These are phyloP conservation scores for Polytrichum formosum DNA, from an alignment of 225 moss, liverwort and hornwort genomes.

Conservation along the genomic window DNA sequence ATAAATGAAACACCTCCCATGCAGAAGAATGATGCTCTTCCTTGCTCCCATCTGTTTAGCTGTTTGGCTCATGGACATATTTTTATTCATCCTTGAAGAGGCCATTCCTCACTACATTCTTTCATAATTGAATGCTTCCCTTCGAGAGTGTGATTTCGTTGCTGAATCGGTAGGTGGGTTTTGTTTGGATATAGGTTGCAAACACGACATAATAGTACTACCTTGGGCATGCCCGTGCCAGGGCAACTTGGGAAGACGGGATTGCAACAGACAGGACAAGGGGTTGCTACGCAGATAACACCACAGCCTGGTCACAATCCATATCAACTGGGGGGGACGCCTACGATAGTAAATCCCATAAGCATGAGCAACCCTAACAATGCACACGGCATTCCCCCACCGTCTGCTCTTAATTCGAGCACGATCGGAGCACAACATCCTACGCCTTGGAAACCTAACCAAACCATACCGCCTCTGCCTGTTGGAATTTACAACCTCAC, in stretches of 20 bases:
- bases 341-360: conserved; percentile 22
- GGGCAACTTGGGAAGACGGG: conserved; percentile 36
- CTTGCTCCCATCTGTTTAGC: background rate
- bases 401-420: conserved; percentile 19
- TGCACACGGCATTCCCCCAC: conserved; percentile 11
- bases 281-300: conserved; percentile 27
- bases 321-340: conserved; percentile 30
- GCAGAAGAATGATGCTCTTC: background rate
- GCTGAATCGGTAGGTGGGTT: background rate
- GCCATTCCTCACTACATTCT: background rate
- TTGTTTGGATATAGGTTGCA: conserved; percentile 34
- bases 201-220: conserved; percentile 31
- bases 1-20: background rate
- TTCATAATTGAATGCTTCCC: background rate
- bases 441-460: conserved; percentile 43
- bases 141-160: too few relatives aligned
- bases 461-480: conserved; percentile 27
- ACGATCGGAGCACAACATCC: conserved; percentile 22
- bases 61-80: background rate
- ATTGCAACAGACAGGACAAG: conserved; percentile 30
- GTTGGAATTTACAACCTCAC: conserved; percentile 38
- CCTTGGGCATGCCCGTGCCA: conserved; percentile 28
- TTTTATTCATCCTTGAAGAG: background rate
- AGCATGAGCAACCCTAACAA: conserved; percentile 16
- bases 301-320: conserved; percentile 26